phyloP scores from a whole-genome alignment of 306 rosid genomes.

The Ammopiptanthus mongolicus region DNA sequence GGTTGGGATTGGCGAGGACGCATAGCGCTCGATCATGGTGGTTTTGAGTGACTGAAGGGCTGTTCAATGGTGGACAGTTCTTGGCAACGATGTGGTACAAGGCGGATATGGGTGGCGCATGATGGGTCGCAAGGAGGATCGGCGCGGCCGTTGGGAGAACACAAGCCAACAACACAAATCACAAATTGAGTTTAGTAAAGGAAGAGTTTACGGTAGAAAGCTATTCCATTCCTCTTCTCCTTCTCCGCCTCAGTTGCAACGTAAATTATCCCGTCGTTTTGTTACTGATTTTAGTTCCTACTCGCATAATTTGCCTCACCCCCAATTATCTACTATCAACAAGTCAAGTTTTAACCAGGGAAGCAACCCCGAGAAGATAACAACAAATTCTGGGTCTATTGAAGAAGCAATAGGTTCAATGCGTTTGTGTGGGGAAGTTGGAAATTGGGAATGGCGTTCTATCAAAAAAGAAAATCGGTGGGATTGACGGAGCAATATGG shows the following conservation, averaged over 20 bases:
- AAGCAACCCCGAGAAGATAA: background rate
- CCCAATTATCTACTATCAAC: slow-evolving; percentile 18
- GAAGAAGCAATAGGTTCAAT: slow-evolving; percentile 27
- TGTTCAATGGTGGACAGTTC: too few relatives aligned
- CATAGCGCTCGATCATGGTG: too few relatives aligned
- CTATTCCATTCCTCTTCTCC: slow-evolving; percentile 16
- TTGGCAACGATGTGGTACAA: too few relatives aligned
- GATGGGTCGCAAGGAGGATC: too few relatives aligned
- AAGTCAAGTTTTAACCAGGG: slow-evolving; percentile 11
- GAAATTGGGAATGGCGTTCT: too few relatives aligned
- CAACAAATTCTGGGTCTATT: background rate
- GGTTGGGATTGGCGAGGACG: too few relatives aligned
- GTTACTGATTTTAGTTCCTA: background rate
- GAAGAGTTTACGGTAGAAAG: slow-evolving; percentile 53
- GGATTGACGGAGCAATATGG: too few relatives aligned
- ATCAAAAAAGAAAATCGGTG: too few relatives aligned
- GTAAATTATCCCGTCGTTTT: slow-evolving; percentile 19
- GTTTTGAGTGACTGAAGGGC: too few relatives aligned
- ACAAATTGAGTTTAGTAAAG: slow-evolving; percentile 75
- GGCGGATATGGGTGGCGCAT: too few relatives aligned
- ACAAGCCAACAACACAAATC: too few relatives aligned
- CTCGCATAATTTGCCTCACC: slow-evolving; percentile 15
- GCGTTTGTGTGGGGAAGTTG: slow-evolving; percentile 23
- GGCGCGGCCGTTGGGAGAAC: too few relatives aligned
- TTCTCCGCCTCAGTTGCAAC: background rate